Evolutionary conservation across 2,329 filamentous ascomycete genomes (phyloP), one percentile per base, ranked within the genome.

Genomic region (Hymenoscyphus repandus): DNA sequence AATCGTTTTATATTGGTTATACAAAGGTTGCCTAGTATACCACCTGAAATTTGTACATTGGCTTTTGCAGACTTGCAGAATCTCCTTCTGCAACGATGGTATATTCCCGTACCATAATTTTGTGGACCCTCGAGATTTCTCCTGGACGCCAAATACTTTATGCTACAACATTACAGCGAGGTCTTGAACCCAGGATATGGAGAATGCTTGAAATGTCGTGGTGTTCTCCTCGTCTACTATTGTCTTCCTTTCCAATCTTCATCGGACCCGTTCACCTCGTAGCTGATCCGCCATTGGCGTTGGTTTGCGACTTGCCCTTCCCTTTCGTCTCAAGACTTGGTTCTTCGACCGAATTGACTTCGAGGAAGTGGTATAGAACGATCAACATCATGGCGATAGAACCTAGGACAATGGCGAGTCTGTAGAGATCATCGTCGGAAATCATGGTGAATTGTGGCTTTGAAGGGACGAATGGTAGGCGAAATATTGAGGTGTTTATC

Each of bases 331-430:
- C 10, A 40, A 5, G 17, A 59, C 55, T 37, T 47, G 52, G 54
- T 22, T 74, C 71, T 52, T 85, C 78, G 58, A 78, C 76, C n/a
- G 89, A 82, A 67, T 99, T 97, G 74, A 96, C 81, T 69, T 97
- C 92, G 64, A 99, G 83, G 73, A 95, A 97, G 71, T 97, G 90
- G 72, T 99, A 97, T 27, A 95, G 72, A 30, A 99, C 83, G 59
- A 97, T 96, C 55, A 99, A 79, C 40, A 96, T 76, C 88, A 97
- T 92, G 57, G 92, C 83, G 37, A 85, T 80, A 49, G 84, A 87
- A 73, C 93, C 93, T 53, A 99, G 87, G 69, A 96, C 92, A 69
- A 97, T 84, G 69, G 93, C 91, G 30, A 99, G 82, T 56, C 80
- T 80, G 78, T 97, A 96, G 64, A 99, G 85, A 59, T 93, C 85